Percentiles rank a stretch among this genome's conserved stretches.
Conservation (phyloP, 2,329 filamentous ascomycete genomes). For the Volutella citrinella region DNA sequence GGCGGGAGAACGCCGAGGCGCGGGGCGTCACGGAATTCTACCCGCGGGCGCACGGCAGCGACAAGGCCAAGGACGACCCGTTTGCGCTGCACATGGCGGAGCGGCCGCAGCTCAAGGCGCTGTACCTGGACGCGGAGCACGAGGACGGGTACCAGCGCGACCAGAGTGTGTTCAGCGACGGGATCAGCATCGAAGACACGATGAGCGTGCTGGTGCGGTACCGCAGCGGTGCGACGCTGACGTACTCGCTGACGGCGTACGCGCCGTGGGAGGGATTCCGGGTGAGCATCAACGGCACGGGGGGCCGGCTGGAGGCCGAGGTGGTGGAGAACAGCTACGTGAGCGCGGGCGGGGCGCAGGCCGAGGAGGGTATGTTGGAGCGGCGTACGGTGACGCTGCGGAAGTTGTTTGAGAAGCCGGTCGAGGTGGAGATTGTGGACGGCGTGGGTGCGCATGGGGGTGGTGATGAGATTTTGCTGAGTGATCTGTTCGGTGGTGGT, state of each 20-base stretch:
- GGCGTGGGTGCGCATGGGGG: conserved; percentile 57
- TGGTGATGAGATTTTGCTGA: conserved; percentile 54
- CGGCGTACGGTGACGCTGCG: conserved; percentile 46
- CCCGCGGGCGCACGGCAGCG: conserved; percentile 46
- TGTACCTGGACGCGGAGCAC: conserved; percentile 62
- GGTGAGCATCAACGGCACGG: conserved; percentile 56
- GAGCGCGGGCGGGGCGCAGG: conserved; percentile 58
- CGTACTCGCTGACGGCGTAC: conserved; percentile 59
- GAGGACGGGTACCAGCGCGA: conserved; percentile 62
- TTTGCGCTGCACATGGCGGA: conserved; percentile 56
- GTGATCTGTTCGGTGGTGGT: conserved; percentile 55
- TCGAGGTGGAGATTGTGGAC: conserved; percentile 50
- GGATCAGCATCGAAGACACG: conserved; percentile 63
- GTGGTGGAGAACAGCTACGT: conserved; percentile 62
- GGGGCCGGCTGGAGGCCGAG: conserved; percentile 57
- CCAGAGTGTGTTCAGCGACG: conserved; percentile 61
- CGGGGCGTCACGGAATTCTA: conserved; percentile 52
- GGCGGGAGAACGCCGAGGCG: conserved; percentile 56
- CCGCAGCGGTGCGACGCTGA: conserved; percentile 53
- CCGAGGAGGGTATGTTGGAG: conserved; percentile 51
- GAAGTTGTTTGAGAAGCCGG: conserved; percentile 54
- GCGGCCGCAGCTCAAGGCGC: conserved; percentile 51
- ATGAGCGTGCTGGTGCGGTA: conserved; percentile 60
- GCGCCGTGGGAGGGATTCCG: conserved; percentile 62
- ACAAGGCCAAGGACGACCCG: conserved; percentile 50